A percentile compares a stretch with the other conserved stretches of the same genome.
Conservation (phyloP, 257 asterid species). For the Ehretia macrophylla region DNA sequence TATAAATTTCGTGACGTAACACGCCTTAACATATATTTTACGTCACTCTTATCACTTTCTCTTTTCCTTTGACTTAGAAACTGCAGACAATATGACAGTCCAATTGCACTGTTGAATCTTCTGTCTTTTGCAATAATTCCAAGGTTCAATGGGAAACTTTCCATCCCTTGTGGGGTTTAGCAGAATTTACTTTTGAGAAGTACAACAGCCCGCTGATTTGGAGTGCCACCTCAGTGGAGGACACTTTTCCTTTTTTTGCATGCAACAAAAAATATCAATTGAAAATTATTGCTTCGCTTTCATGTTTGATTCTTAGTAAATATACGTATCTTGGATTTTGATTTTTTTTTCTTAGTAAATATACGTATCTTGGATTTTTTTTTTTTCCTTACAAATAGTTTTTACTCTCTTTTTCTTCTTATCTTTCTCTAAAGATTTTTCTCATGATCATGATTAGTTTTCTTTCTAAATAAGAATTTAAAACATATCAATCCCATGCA, state of each 20-base stretch:
- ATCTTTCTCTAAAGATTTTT: too few relatives aligned
- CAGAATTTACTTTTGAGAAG: not conserved
- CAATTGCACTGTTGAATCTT: not conserved
- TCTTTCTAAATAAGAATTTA: too few relatives aligned
- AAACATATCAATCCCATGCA: too few relatives aligned
- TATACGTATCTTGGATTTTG: not conserved
- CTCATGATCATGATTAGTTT: too few relatives aligned
- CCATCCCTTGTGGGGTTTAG: not conserved
- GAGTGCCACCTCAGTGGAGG: not conserved
- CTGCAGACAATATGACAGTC: conserved; percentile 14
- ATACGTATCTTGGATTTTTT: not conserved
- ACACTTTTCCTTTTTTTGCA: conserved; percentile 4
- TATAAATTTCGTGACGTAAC: too few relatives aligned
- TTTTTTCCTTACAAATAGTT: not conserved
- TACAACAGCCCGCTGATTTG: not conserved
- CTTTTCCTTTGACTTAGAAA: too few relatives aligned
- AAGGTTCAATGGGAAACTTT: conserved; percentile 3
- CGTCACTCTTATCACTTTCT: too few relatives aligned
- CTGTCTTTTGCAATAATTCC: conserved; percentile 7
- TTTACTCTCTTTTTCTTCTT: too few relatives aligned
- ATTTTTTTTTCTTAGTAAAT: not conserved
- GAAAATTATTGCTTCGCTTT: not conserved
- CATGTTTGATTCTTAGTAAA: not conserved
- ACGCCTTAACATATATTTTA: too few relatives aligned
- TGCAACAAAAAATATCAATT: not conserved